Evolutionary conservation across 768 basidiomycete genomes (phyloP), one percentile per base, ranked within the genome.

Genomic region (Phlegmacium glaucopus): DNA sequence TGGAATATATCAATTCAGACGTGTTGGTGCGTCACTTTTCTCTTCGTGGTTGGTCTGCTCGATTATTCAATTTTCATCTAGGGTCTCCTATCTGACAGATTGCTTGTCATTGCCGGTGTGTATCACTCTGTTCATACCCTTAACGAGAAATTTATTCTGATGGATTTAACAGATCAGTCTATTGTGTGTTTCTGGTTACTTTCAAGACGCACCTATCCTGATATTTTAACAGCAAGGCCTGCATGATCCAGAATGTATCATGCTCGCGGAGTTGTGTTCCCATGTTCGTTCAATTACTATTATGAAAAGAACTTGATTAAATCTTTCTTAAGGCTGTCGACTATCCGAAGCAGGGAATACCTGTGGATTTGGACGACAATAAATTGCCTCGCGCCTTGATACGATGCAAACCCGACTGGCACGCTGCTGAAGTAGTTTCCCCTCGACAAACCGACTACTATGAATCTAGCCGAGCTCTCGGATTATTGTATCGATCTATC

Each of bases 1-100:
- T 90, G 11, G 82, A 92, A 55, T 93, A 91, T 46, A 89, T 93
- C 59, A 77, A 87, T 52, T 89, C 88, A 0, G 88, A 92, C 57
- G 77, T 90, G 36, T 64, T 90, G 75, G n/a, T n/a, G n/a, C n/a
- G n/a, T n/a, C n/a, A n/a, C n/a, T n/a, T n/a, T n/a, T n/a, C n/a
- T n/a, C n/a, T n/a, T n/a, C n/a, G n/a, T n/a, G n/a, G n/a, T n/a
- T n/a, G n/a, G n/a, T 13, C 27, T 16, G 16, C 29, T 52, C 11
- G 11, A 22, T 15, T 26, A 45, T 12, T 32, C 54, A 32, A 48
- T 25, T 45, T 38, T 32, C 37, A 13, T 7, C 48, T 46, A 88
- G 87, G 87, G 88, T 10, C 67, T 91, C 8, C 53, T 90, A 13
- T 82, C 87, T 1, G 78, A 79, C 52, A 72, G 81, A 43, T 80